A percentile compares a stretch with the other conserved stretches of the same genome.
These are phyloP conservation scores for Monilinia laxa DNA, from an alignment of 2,329 filamentous ascomycete genomes.

Conservation along the genomic window DNA sequence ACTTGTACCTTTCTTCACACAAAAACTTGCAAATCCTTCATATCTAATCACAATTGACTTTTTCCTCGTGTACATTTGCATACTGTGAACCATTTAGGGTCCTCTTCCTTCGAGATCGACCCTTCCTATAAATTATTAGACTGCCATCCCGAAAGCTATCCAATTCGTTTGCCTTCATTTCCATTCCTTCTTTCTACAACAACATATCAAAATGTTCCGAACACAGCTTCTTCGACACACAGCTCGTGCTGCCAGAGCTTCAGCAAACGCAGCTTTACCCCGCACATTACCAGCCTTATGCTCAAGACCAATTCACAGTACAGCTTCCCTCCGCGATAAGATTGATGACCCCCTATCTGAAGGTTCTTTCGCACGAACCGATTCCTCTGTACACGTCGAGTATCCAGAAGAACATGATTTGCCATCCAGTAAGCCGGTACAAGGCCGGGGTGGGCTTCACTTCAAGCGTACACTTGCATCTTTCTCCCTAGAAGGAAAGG, in stretches of 20 bases:
- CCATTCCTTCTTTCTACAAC: not conserved
- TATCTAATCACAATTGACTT: not conserved
- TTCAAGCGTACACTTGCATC: constrained; percentile 81
- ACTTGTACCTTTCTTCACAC: not conserved
- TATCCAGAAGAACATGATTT: constrained; percentile 75
- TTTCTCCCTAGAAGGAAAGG: constrained; percentile 83
- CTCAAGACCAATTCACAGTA: constrained; percentile 33
- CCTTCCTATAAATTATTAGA: not conserved
- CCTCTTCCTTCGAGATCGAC: not conserved
- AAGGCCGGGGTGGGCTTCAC: constrained; percentile 75
- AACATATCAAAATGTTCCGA: constrained; percentile 35
- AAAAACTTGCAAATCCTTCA: not conserved
- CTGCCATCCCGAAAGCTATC: not conserved
- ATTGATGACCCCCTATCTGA: constrained; percentile 34
- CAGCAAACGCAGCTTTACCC: constrained; percentile 25
- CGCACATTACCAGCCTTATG: constrained; percentile 26
- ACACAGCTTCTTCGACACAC: constrained; percentile 36
- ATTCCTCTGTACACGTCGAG: constrained; percentile 73
- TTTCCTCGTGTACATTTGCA: not conserved
- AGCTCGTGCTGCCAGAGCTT: constrained; percentile 33
- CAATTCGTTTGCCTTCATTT: not conserved
- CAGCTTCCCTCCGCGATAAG: constrained; percentile 30
- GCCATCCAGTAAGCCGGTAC: constrained; percentile 67
- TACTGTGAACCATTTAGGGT: not conserved
- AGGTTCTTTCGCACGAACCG: constrained; percentile 68